phyloP scores from a whole-genome alignment of 2,329 filamentous ascomycete genomes.

The Endocalyx cinctus region DNA sequence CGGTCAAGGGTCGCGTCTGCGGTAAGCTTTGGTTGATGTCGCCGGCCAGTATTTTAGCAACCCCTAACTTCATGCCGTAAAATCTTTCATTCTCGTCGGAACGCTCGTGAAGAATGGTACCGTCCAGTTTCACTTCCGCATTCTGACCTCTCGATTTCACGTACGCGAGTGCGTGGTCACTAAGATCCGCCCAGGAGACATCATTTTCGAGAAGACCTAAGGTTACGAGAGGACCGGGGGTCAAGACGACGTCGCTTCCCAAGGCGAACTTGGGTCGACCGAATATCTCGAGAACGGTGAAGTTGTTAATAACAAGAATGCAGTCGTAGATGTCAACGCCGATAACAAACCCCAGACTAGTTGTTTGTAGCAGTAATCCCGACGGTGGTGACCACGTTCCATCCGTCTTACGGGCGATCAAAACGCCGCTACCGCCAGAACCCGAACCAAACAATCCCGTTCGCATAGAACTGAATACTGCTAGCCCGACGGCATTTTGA shows the following conservation, averaged over 20 bases:
- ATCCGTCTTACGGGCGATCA: constrained; percentile 79
- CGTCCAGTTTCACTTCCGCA: constrained; percentile 50
- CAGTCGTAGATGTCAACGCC: constrained; percentile 96
- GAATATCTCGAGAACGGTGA: constrained; percentile 78
- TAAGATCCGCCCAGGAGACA: constrained; percentile 46
- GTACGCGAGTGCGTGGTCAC: constrained; percentile 53
- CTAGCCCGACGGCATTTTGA: constrained; percentile 81
- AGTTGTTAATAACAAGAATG: constrained; percentile 86
- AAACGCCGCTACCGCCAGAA: constrained; percentile 81
- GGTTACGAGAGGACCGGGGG: constrained; percentile 67
- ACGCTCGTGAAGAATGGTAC: constrained; percentile 53
- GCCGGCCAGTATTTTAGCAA: constrained; percentile 54
- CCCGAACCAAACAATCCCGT: constrained; percentile 89
- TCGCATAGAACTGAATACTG: constrained; percentile 94
- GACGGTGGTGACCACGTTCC: constrained; percentile 90
- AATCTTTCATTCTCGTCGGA: constrained; percentile 58
- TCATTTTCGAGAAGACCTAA: constrained; percentile 49
- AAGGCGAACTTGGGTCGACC: constrained; percentile 74
- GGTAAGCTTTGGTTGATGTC: constrained; percentile 51
- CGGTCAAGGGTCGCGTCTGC: constrained; percentile 59
- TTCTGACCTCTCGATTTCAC: constrained; percentile 54
- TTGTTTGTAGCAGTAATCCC: constrained; percentile 84
- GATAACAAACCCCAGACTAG: constrained; percentile 81
- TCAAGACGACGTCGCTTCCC: constrained; percentile 73
- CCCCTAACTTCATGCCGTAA: constrained; percentile 44